Conservation (phyloP, 2,329 filamentous ascomycete species). For the Neofusicoccum kwambonambiense region DNA sequence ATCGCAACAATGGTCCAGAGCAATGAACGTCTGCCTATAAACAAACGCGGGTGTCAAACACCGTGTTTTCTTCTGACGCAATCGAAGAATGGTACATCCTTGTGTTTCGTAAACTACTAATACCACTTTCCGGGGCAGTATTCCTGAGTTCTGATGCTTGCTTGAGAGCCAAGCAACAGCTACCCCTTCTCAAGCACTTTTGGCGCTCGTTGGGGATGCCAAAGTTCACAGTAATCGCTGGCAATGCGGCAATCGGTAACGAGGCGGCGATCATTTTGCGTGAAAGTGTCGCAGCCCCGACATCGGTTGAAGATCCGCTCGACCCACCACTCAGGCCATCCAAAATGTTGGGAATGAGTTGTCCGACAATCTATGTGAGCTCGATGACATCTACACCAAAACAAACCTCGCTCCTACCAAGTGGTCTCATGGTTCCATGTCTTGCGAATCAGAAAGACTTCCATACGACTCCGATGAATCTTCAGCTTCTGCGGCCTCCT, state of each 20-base stretch:
- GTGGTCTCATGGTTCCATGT: background rate
- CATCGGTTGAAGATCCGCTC: slow-evolving; percentile 5
- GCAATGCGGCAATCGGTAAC: background rate
- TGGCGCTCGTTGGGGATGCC: background rate
- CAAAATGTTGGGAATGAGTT: background rate
- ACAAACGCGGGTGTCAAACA: no score
- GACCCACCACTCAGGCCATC: slow-evolving; percentile 7
- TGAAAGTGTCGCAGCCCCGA: background rate
- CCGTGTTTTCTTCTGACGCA: no score
- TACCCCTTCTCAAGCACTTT: background rate
- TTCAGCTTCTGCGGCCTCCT: no score
- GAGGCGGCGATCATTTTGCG: background rate
- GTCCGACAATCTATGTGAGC: background rate
- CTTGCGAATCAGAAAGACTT: background rate
- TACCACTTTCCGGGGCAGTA: background rate
- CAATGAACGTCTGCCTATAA: no score
- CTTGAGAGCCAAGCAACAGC: background rate
- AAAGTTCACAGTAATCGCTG: background rate
- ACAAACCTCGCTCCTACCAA: background rate
- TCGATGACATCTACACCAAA: background rate
- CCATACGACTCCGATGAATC: background rate
- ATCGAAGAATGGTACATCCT: no score
- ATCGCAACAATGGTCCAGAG: no score
- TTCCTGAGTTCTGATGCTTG: background rate
- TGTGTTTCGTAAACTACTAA: no score